Evolutionary conservation across 352 stramenopile species (phyloP), one percentile per base, ranked within the genome.

Genomic region (Plasmopara muralis): DNA sequence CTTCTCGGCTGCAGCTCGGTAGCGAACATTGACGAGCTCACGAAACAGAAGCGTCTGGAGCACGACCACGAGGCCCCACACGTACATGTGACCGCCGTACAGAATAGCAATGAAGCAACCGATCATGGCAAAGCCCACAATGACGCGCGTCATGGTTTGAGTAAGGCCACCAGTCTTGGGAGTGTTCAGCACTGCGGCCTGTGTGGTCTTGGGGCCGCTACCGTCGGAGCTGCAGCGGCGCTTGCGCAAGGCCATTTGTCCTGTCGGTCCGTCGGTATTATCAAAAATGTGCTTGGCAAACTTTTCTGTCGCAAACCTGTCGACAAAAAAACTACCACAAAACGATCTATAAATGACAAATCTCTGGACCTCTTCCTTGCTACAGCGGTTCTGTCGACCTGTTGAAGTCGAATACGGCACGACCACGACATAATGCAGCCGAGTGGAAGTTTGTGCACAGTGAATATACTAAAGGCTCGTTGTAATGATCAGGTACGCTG

Each of bases 21-120:
- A 99, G 2, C 96, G 86, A 30, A 99, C 95, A 55, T 97, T 98
- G n/a, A 98, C 95, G 5, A 99, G 77, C 68, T 99, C 96, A n/a
- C 88, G 88, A 77, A 98, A 98, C 39, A 97, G 76, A 48, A 97
- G 64, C 47, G 87, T 85, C 66, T 97, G 83, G 29, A 92, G 68
- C 16, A 95, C 62, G 39, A 92, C 74, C 37, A 96, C 87, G 48
- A 96, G 77, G 42, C 76, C 60, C 81, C 76, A 89, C 15, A 75
- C 76, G 64, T 91, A 91, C 62, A 91, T 72, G 62, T 91, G 81
- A 29, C 81, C 81, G 40, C 77, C 77, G 58, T 91, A 91, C 38
- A 89, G 66, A 53, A 91, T 82, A 53, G 77, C 62, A 42, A 65
- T 71, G 42, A 91, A 91, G 44, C 60, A 68, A 25, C 57, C 70